These are phyloP conservation scores for Vicia sativa DNA, from an alignment of 306 rosid species.

Conservation along the genomic window DNA sequence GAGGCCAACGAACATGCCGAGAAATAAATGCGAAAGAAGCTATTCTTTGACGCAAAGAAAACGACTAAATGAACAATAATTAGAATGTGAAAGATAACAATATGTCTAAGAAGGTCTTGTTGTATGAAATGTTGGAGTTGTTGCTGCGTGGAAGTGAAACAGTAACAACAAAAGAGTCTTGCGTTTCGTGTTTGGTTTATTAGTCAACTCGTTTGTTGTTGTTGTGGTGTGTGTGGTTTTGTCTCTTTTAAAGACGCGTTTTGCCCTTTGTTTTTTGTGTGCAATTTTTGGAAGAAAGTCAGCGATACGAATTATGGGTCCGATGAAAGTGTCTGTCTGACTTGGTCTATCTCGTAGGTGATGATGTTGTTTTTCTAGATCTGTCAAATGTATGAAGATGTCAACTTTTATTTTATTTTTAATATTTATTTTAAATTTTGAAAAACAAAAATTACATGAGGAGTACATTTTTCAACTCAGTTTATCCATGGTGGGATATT, in stretches of 20 bases:
- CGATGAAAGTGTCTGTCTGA: neutral
- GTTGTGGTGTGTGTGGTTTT: neutral
- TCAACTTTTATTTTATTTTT: neutral
- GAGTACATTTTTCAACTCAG: neutral
- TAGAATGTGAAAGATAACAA: conserved; percentile 18
- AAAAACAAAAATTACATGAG: neutral
- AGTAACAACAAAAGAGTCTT: conserved; percentile 21
- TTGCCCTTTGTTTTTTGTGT: neutral
- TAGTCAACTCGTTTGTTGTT: conserved; percentile 38
- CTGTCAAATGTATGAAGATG: neutral
- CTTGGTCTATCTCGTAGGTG: neutral
- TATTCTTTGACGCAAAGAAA: conserved; percentile 34
- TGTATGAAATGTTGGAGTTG: neutral
- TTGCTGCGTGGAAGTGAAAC: conserved; percentile 24
- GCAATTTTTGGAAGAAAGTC: neutral
- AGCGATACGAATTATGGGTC: neutral
- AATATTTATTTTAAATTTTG: neutral
- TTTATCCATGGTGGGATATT: neutral
- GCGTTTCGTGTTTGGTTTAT: conserved; percentile 15
- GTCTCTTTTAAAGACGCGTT: neutral
- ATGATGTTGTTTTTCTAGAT: neutral
- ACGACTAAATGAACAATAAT: neutral
- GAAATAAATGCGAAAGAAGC: conserved; percentile 28
- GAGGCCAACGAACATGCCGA: conserved; percentile 40
- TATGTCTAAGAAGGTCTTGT: neutral